Base-by-base conservation (phyloP, 345 rosid genomes). In the Murraya paniculata region DNA sequence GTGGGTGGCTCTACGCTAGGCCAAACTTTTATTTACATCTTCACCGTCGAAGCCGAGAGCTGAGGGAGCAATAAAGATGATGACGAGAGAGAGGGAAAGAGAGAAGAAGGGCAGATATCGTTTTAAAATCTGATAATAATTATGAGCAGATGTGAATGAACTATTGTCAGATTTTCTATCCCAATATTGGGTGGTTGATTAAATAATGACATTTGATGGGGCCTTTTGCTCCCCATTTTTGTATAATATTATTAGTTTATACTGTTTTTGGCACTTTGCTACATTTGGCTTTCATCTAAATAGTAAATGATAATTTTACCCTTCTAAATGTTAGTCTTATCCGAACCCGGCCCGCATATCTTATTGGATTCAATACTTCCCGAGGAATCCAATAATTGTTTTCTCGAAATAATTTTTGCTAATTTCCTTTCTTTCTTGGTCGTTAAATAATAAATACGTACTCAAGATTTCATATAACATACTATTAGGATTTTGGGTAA, bases 201-300 rank as follows among this genome's bases (percentile, higher is more conserved):
- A 62, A 86, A 82, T 81, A 82, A 39, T 65, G 25, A 11, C 73
- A 71, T 77, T 79, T n/a, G 84, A 77, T 79, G 78, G 67, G 77
- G 1, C 60, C 53, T 19, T 50, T 59, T 58, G 61, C 65, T 64
- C 2, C 7, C 48, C 48, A 10, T 9, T 38, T 33, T 4, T 41
- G 59, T 7, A 13, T 14, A 35, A 68, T 53, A 62, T 65, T 57
- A 68, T 73, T 68, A 38, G 11, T 30, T 71, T 9, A 0, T 25
- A 74, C 71, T 68, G 69, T 77, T 77, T 80, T 45, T 38, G 77
- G 30, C 13, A 50, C 70, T 41, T 70, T 66, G 9, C 69, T 22
- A 45, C 31, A 22, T 79, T 73, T 38, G 66, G 45, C 10, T 9
- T 2, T 33, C n/a, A 22, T 39, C 33, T 19, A 27, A 48, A 39